Evolutionary conservation across 2,329 filamentous ascomycete genomes (phyloP).

Genomic region (Pseudogymnoascus pannorum): DNA sequence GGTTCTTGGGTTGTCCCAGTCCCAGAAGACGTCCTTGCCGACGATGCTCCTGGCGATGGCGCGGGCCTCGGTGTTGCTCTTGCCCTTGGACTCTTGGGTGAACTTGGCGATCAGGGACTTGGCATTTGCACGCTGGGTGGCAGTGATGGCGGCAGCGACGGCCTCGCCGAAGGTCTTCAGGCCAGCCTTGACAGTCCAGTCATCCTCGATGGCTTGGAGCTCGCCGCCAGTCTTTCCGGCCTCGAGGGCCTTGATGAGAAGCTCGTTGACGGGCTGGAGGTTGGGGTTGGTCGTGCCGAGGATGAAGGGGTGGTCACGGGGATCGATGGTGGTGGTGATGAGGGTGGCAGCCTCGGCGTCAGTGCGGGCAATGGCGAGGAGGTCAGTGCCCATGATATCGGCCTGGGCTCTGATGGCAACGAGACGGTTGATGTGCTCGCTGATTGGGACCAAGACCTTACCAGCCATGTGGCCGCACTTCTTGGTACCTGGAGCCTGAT

Average conservation of each 20-base stretch:
- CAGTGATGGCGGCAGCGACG: constrained; percentile 73
- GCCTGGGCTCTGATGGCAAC: constrained; percentile 96
- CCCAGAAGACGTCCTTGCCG: constrained; percentile 77
- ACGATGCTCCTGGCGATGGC: constrained; percentile 70
- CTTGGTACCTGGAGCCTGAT: constrained; percentile 96
- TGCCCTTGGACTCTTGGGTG: constrained; percentile 62
- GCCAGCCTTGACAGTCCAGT: constrained; percentile 70
- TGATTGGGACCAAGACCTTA: constrained; percentile 93
- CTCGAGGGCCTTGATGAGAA: constrained; percentile 81
- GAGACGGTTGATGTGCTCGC: constrained; percentile 95
- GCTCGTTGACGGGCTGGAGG: constrained; percentile 77
- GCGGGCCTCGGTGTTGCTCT: constrained; percentile 76
- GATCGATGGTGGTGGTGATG: constrained; percentile 93
- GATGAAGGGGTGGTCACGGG: constrained; percentile 91
- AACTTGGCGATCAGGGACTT: constrained; percentile 60
- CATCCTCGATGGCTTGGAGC: constrained; percentile 87
- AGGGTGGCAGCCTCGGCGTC: constrained; percentile 97
- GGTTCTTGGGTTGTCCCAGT: constrained; percentile 92
- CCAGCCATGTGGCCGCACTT: constrained; percentile 99
- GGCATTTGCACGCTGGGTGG: constrained; percentile 61
- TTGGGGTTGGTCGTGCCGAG: constrained; percentile 79
- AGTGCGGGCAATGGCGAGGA: constrained; percentile 86
- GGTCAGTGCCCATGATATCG: constrained; percentile 93
- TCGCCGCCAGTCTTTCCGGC: constrained; percentile 72
- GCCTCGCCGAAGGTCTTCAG: constrained; percentile 89